phyloP scores from a whole-genome alignment of 1,139 yeast genomes.

The Yamadazyma dushanensis region DNA sequence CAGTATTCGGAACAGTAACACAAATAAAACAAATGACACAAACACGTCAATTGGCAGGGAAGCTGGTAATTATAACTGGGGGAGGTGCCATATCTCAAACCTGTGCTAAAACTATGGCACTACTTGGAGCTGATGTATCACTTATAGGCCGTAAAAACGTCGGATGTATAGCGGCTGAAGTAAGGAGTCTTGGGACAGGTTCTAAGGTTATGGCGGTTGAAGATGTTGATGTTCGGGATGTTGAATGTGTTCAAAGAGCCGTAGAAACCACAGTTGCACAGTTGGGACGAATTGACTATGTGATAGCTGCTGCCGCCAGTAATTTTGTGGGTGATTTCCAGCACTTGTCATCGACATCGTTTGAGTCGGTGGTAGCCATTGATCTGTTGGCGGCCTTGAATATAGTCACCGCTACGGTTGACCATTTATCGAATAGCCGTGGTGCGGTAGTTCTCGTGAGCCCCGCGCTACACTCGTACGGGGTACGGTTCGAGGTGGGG shows the following conservation, averaged over 20 bases:
- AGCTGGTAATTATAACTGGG: slow-evolving; percentile 89
- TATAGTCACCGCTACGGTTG: slow-evolving; percentile 78
- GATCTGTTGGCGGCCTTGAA: slow-evolving; percentile 86
- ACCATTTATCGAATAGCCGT: slow-evolving; percentile 59
- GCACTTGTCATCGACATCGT: slow-evolving; percentile 78
- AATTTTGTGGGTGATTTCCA: slow-evolving; percentile 81
- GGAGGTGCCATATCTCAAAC: slow-evolving; percentile 93
- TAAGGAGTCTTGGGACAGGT: slow-evolving; percentile 53
- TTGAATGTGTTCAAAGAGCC: slow-evolving; percentile 56
- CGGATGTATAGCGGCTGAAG: slow-evolving; percentile 63
- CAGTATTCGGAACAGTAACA: too few relatives aligned
- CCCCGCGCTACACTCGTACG: slow-evolving; percentile 85
- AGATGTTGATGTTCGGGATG: slow-evolving; percentile 73
- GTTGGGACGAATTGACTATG: slow-evolving; percentile 76
- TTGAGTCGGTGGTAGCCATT: slow-evolving; percentile 79
- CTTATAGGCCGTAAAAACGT: slow-evolving; percentile 82
- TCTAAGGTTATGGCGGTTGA: slow-evolving; percentile 69
- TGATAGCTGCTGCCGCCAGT: slow-evolving; percentile 96
- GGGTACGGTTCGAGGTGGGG: slow-evolving; percentile 82
- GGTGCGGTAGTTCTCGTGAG: slow-evolving; percentile 79
- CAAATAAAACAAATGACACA: neutral
- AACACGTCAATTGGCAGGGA: slow-evolving; percentile 40
- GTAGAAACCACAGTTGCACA: slow-evolving; percentile 61
- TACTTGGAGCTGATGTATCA: slow-evolving; percentile 83
- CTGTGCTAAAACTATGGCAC: slow-evolving; percentile 78